Conservation (phyloP, 345 rosid genomes). For the Fremontodendron californicum region DNA sequence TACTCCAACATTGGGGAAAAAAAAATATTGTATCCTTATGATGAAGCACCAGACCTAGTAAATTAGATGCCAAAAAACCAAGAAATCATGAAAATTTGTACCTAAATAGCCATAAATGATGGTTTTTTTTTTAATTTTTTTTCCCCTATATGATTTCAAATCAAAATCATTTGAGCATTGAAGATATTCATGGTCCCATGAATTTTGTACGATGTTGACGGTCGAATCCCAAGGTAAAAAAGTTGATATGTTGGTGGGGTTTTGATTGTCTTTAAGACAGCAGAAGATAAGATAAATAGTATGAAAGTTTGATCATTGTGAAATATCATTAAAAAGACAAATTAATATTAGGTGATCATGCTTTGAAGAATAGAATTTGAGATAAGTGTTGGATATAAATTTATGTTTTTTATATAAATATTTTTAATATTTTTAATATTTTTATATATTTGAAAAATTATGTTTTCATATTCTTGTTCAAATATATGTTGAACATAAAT, state of each 20-base stretch:
- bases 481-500: too few relatives aligned
- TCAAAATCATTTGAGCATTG: conserved; percentile 13
- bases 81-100: background rate
- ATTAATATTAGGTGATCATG: background rate
- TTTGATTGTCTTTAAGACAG: background rate
- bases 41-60: background rate
- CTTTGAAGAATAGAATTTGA: too few relatives aligned
- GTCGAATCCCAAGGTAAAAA: conserved; percentile 11
- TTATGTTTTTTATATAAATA: too few relatives aligned
- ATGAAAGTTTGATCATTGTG: background rate
- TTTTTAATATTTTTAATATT: too few relatives aligned
- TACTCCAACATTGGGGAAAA: background rate
- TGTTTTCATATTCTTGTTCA: too few relatives aligned
- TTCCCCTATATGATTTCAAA: background rate
- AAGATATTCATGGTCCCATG: background rate
- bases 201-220: conserved; percentile 6
- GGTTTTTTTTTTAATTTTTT: too few relatives aligned
- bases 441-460: too few relatives aligned
- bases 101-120: background rate
- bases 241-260: background rate
- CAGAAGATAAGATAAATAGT: background rate
- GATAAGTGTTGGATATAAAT: too few relatives aligned
- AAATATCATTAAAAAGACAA: background rate
- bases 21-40: background rate
- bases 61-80: background rate